Base-by-base conservation (phyloP, 768 basidiomycete species). In the Russula vinacea region DNA sequence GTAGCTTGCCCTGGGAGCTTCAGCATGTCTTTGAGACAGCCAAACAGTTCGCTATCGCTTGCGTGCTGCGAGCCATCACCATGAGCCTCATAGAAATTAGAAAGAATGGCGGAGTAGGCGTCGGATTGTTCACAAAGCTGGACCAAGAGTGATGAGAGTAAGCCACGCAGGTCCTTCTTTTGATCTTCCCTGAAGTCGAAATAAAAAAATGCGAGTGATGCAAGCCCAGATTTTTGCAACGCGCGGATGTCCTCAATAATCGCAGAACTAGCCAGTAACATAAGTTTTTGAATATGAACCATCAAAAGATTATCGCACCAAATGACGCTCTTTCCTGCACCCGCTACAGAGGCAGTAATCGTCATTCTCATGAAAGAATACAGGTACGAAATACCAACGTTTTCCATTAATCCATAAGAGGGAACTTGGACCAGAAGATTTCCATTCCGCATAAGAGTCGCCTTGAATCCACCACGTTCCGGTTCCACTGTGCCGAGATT, bases 371-470 rank as follows among this genome's bases (percentile, higher is more conserved):
- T 5, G 8, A 24, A 16, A 14, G 0, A 19, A 6, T 10, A 62
- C 5, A 1, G 7, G 45, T 8, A 37, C 6, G 5, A 42, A 14
- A 50, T 45, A 24, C 54, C 9, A 19, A 62, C 61, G 54, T 29
- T 62, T 62, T 14, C 61, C 61, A 14, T 47, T 37, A 2, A 62
- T 32, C 61, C 61, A 62, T 35, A 62, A 29, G 3, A 62, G 37
- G 7, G 45, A 62, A 6, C 11, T 37, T 13, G n/a, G 0, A 22
- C 35, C 45, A 29, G 44, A 29, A 5, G 2, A 6, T 2, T 42
- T 56, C 61, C 61, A 56, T 19, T 62, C 17, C 2, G 11, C 16
- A 24, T 56, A 56, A 10, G 26, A 6, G 26, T 35, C 37, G 5
- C 44, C 45, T 26, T 49, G 3, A 29, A 50, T 49, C 26, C 47